Evolutionary conservation across 306 rosid species (phyloP).

Genomic region (Sphenostylis stenocarpa): DNA sequence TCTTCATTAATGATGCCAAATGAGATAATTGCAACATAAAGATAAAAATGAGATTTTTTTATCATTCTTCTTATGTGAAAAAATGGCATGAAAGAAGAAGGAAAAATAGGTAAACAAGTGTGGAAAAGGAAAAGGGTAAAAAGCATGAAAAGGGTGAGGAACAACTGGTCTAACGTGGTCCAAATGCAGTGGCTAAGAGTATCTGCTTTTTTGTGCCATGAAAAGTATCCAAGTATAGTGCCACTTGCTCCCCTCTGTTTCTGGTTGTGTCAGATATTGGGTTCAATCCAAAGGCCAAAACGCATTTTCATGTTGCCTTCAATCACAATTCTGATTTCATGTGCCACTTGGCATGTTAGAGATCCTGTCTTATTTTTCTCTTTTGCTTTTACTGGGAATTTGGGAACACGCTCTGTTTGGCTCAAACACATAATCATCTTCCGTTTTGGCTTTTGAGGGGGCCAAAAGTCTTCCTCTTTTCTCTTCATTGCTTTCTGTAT

Average conservation of each 20-base stretch:
- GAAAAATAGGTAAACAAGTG: too few relatives aligned
- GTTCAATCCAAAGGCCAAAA: constrained; percentile 34
- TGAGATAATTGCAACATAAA: too few relatives aligned
- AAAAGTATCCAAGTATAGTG: constrained; percentile 26
- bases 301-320: constrained; percentile 31
- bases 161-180: constrained; percentile 18
- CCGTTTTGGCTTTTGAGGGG: not conserved
- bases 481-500: not conserved
- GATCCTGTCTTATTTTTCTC: constrained; percentile 23
- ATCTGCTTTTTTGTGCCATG: constrained; percentile 26
- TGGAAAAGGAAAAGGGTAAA: not conserved
- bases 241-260: constrained; percentile 29
- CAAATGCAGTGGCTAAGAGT: constrained; percentile 13
- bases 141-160: not conserved
- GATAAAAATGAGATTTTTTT: too few relatives aligned
- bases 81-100: too few relatives aligned
- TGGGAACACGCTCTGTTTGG: constrained; percentile 27
- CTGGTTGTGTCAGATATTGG: constrained; percentile 38
- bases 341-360: constrained; percentile 37
- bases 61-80: too few relatives aligned
- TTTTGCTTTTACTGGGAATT: constrained; percentile 20
- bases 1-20: too few relatives aligned
- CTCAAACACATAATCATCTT: constrained; percentile 8
- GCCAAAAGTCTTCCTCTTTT: constrained; percentile 24
- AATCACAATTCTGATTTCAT: not conserved